Evolutionary conservation across 2,329 filamentous ascomycete genomes (phyloP), one percentile per base, ranked within the genome.

Genomic region (Cytospora piceae): DNA sequence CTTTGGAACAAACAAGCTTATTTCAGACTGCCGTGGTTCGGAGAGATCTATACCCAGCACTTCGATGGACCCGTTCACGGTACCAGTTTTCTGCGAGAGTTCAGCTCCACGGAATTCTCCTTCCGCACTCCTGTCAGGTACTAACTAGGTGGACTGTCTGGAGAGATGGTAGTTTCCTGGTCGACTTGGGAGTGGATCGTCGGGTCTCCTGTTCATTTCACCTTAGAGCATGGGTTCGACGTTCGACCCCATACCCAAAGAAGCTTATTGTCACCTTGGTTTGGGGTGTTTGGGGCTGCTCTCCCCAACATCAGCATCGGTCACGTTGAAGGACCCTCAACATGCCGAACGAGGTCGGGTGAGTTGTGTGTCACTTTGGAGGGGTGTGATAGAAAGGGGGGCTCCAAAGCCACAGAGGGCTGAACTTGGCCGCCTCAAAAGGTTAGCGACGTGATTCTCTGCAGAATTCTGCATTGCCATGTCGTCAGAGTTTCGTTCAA

Each of bases 131-230:
- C 31, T 29, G 51, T 46, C 39, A 57, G 61, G 39, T 63, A 53
- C 53, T 53, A 27, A 49, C 52, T 62, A 34, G 61, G 27, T 61
- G 46, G 56, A 55, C 12, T 9, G 56, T 42, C 29, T 20, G 53
- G 22, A 52, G 12, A 42, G 39, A 32, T 37, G 24, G 37, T 54
- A 22, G 51, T 32, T 52, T 55, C 63, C 49, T 24, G 27, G n/a
- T 58, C 56, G 66, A 59, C 66, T 42, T 37, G 32, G 31, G 37
- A 61, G 63, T 62, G 63, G 63, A 56, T 53, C 61, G 46, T 34
- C 42, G 59, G 51, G 27, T 52, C 51, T 58, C 56, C 59, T 61
- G 51, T 56, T 66, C 66, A 68, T 68, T 63, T 63, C 58, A 31
- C 51, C 51, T 58, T 55, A 42, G 51, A 39, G 51, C 37, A 39